phyloP scores from a whole-genome alignment of 805 yeast genomes.

The Cyberlindnera euphorbiae region DNA sequence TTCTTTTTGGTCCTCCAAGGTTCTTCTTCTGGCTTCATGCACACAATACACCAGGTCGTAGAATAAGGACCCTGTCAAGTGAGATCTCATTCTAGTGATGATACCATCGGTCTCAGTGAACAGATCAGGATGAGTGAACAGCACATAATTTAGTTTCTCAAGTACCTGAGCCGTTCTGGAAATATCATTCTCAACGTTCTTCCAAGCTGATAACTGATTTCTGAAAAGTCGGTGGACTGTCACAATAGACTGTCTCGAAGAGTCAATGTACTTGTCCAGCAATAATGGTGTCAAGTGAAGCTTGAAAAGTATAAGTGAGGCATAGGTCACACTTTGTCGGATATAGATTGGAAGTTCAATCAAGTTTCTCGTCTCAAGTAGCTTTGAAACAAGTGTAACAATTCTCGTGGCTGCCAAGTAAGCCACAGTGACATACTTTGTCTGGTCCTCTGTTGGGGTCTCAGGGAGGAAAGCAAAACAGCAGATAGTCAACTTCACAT shows the following conservation, averaged over 20 bases:
- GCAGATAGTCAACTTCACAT: constrained; percentile 76
- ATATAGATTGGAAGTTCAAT: constrained; percentile 84
- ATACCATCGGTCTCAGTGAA: constrained; percentile 70
- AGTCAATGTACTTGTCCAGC: constrained; percentile 64
- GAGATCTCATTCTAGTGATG: constrained; percentile 85
- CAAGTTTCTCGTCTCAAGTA: constrained; percentile 63
- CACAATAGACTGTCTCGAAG: constrained; percentile 89
- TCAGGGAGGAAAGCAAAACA: constrained; percentile 90
- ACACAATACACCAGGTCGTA: constrained; percentile 92
- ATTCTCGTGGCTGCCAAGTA: constrained; percentile 77
- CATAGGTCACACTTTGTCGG: constrained; percentile 79
- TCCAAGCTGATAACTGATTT: constrained; percentile 89
- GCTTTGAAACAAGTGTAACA: constrained; percentile 68
- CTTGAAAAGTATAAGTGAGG: constrained; percentile 74
- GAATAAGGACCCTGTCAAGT: constrained; percentile 83
- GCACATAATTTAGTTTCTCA: constrained; percentile 82
- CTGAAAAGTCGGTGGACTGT: constrained; percentile 86
- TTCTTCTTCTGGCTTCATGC: constrained; percentile 85
- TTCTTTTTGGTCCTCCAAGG: constrained; percentile 36
- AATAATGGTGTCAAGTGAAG: constrained; percentile 74
- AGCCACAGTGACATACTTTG: constrained; percentile 76
- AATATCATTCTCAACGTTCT: constrained; percentile 77
- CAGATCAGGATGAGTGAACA: constrained; percentile 82
- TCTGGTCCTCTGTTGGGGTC: constrained; percentile 82
- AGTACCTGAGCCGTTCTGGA: constrained; percentile 87